Evolutionary conservation across 2,329 filamentous ascomycete genomes (phyloP), one percentile per base, ranked within the genome.

Genomic region (Ceratocystiopsis minuta): DNA sequence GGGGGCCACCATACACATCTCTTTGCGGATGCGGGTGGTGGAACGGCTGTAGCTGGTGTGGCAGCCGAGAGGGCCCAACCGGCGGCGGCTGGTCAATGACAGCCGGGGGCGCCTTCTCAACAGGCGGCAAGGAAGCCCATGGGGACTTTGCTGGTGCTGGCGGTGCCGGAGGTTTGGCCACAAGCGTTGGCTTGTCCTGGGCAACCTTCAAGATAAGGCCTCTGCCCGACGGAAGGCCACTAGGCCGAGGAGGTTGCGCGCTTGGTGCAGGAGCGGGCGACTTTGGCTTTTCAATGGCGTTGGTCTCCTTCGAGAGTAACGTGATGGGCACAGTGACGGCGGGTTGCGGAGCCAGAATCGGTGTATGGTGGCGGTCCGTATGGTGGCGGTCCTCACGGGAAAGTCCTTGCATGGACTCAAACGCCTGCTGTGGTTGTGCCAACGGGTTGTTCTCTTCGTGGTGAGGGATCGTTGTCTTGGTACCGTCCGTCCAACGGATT

Each of bases 401-500:
- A n/a, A n/a, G n/a, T n/a, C 24, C 24, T 28, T 28, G 24, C 5
- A 10, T 2, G 2, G 24, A 10, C 24, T 6, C 6, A 28, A 10
- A 28, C 24, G 24, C 49, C 49, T 43, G 54, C 47, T 37, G 41
- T 4, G 18, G 24, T 7, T 20, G 44, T 6, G 31, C 16, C 6
- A 37, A 9, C 6, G 24, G 24, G 24, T 6, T 6, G 7, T 28
- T 33, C 15, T 77, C 73, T 34, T 78, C 74, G 40, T 67, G 63
- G 46, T 76, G 70, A 15, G 79, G 74, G 15, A 87, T 65, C 6
- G 77, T 82, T 32, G 80, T 80, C 58, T 88, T 88, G 39, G 83
- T 90, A 42, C 83, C 83, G 57, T 92, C 84, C 54, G 81, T 82
- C 84, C 84, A 92, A 45, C 82, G 82, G 49, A 90, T 85, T 41